These are phyloP conservation scores for Immersiella caudata DNA, from an alignment of 495 filamentous ascomycete genomes.

Conservation along the genomic window DNA sequence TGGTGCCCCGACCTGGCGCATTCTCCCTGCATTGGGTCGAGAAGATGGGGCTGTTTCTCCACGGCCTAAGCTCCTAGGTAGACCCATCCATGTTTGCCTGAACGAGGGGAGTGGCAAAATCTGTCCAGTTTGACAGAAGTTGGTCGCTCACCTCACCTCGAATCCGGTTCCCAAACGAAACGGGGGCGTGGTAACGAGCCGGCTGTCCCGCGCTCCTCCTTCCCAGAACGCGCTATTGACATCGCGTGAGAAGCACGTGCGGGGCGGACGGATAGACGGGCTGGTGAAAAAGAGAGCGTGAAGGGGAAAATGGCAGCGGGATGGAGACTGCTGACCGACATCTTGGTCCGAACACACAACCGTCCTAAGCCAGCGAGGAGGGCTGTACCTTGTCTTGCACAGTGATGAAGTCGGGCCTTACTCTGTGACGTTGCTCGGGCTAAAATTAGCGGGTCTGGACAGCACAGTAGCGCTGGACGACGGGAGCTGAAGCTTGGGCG, in stretches of 20 bases:
- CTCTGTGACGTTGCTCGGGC: constrained; percentile 37
- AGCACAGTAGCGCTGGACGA: constrained; percentile 25
- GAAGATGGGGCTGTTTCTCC: constrained; percentile 16
- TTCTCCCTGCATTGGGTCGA: constrained; percentile 27
- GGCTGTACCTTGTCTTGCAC: constrained; percentile 16
- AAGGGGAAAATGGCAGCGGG: not conserved
- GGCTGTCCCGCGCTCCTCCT: not conserved
- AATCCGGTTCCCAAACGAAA: not conserved
- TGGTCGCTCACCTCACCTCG: not conserved
- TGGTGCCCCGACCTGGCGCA: constrained; percentile 26
- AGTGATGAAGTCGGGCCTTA: constrained; percentile 5
- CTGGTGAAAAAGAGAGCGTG: too few species aligned
- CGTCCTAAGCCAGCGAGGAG: not conserved
- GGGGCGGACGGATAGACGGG: too few species aligned
- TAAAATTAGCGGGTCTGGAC: constrained; percentile 34
- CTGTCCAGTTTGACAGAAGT: not conserved
- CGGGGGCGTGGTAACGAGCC: not conserved
- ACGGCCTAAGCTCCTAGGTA: not conserved
- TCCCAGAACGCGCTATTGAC: not conserved
- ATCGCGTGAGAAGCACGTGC: constrained; percentile 6
- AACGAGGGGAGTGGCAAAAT: constrained; percentile 13
- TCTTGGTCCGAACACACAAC: constrained; percentile 5
- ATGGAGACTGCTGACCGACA: not conserved
- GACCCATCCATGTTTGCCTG: constrained; percentile 31
- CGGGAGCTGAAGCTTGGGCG: constrained; percentile 17